Percentiles rank a stretch among this genome's conserved stretches.
These are phyloP conservation scores for Diddensiella caesifluorescens DNA, from an alignment of 805 yeast species.

Conservation along the genomic window DNA sequence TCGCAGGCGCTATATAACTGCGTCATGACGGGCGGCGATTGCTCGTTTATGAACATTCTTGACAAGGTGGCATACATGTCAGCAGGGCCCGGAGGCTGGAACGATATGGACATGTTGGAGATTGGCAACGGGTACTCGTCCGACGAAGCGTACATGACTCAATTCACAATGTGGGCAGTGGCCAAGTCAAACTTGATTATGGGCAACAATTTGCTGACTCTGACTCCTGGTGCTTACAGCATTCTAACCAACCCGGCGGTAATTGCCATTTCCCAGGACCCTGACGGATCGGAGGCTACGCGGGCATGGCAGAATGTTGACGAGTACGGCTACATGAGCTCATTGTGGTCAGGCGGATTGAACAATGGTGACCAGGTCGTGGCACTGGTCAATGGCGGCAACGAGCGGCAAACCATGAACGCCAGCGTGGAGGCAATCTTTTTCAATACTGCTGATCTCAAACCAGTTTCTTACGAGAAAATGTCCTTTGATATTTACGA, in stretches of 20 bases:
- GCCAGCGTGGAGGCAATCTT: slow-evolving; percentile 16
- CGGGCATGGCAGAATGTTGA: slow-evolving; percentile 17
- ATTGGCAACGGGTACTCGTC: slow-evolving; percentile 32
- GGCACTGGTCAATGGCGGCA: slow-evolving; percentile 17
- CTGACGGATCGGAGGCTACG: slow-evolving; percentile 19
- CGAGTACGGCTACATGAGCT: slow-evolving; percentile 15
- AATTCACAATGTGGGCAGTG: slow-evolving; percentile 32
- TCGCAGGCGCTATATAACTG: slow-evolving; percentile 26
- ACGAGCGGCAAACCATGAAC: slow-evolving; percentile 4
- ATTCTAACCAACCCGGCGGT: slow-evolving; percentile 24
- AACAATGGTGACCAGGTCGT: slow-evolving; percentile 17
- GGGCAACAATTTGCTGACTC: slow-evolving; percentile 27
- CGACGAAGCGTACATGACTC: slow-evolving; percentile 30
- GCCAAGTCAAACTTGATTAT: slow-evolving; percentile 31
- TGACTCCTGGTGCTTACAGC: slow-evolving; percentile 23
- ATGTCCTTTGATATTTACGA: slow-evolving; percentile 18
- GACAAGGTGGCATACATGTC: slow-evolving; percentile 30
- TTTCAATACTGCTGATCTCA: slow-evolving; percentile 11
- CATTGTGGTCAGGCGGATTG: slow-evolving; percentile 17
- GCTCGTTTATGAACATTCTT: slow-evolving; percentile 26
- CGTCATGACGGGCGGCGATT: slow-evolving; percentile 25
- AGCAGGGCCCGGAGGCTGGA: slow-evolving; percentile 27
- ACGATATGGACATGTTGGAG: slow-evolving; percentile 31
- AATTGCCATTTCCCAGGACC: slow-evolving; percentile 29
- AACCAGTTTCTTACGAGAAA: slow-evolving; percentile 8